Evolutionary conservation across 2,329 filamentous ascomycete species (phyloP).

Genomic region (Pseudocercospora fijiensis): DNA sequence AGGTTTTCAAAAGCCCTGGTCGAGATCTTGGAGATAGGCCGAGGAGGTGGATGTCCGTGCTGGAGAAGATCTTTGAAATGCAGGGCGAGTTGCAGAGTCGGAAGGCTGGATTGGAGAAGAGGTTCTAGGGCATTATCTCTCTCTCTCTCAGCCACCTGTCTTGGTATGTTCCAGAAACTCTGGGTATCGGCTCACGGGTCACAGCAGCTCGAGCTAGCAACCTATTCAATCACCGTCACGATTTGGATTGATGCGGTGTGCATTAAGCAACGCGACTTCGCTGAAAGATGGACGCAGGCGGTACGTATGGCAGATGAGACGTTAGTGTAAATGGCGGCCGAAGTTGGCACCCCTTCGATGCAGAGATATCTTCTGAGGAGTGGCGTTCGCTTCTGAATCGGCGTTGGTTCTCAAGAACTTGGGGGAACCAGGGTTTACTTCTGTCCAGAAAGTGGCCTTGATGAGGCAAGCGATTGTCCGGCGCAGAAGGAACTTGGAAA

Average conservation of each 20-base stretch:
- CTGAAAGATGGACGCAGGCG: neutral
- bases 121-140: neutral
- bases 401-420: neutral
- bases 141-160: neutral
- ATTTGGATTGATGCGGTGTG: neutral
- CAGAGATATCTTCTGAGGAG: neutral
- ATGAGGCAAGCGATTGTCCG: neutral
- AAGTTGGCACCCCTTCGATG: neutral
- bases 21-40: slow-evolving; percentile 42
- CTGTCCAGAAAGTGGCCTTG: neutral
- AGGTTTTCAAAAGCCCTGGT: slow-evolving; percentile 61
- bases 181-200: too few relatives aligned
- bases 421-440: neutral
- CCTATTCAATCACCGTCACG: neutral
- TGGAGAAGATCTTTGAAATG: slow-evolving; percentile 35
- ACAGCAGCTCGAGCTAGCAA: too few relatives aligned
- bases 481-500: too few relatives aligned
- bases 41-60: slow-evolving; percentile 45
- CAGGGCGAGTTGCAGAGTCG: slow-evolving; percentile 9
- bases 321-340: neutral
- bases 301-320: neutral
- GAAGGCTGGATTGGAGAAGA: neutral
- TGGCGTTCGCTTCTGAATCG: neutral
- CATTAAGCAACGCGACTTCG: neutral
- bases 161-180: too few relatives aligned